These are phyloP conservation scores for Pezicula neosporulosa DNA, from an alignment of 2,329 filamentous ascomycete species.

Conservation along the genomic window DNA sequence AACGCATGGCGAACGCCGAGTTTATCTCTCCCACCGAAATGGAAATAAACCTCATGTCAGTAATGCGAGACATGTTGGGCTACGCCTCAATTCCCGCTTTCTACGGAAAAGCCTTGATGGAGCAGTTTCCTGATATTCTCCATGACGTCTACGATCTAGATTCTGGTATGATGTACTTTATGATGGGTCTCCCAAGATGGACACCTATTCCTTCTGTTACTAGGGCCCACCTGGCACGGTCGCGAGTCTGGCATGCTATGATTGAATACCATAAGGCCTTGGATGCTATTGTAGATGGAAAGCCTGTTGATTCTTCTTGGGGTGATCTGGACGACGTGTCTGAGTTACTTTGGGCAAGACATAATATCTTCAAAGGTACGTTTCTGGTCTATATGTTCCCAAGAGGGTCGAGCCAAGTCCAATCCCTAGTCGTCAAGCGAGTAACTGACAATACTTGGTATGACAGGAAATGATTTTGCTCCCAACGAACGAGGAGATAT, in stretches of 20 bases:
- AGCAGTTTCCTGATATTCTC: conserved; percentile 48
- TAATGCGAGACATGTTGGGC: conserved; percentile 56
- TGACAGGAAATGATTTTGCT: conserved; percentile 30
- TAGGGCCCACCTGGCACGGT: conserved; percentile 42
- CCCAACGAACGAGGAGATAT: conserved; percentile 38
- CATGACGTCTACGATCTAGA: conserved; percentile 55
- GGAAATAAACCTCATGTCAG: conserved; percentile 46
- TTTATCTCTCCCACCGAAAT: conserved; percentile 41
- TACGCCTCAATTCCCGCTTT: conserved; percentile 44
- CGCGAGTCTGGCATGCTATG: conserved; percentile 35
- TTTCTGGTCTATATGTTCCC: background rate
- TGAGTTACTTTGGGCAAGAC: conserved; percentile 37
- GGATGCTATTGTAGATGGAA: conserved; percentile 35
- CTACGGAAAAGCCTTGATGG: conserved; percentile 48
- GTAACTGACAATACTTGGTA: conserved; percentile 8
- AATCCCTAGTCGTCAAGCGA: conserved; percentile 16
- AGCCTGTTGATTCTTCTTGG: conserved; percentile 36
- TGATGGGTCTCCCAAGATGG: conserved; percentile 52
- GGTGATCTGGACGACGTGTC: conserved; percentile 45
- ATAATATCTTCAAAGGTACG: conserved; percentile 33
- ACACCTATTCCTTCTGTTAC: conserved; percentile 47
- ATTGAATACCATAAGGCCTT: conserved; percentile 39
- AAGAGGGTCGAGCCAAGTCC: conserved; percentile 8
- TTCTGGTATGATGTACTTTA: conserved; percentile 46
- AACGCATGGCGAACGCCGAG: conserved; percentile 45